phyloP scores from a whole-genome alignment of 768 basidiomycete genomes.

The Tremella yokohamensis region DNA sequence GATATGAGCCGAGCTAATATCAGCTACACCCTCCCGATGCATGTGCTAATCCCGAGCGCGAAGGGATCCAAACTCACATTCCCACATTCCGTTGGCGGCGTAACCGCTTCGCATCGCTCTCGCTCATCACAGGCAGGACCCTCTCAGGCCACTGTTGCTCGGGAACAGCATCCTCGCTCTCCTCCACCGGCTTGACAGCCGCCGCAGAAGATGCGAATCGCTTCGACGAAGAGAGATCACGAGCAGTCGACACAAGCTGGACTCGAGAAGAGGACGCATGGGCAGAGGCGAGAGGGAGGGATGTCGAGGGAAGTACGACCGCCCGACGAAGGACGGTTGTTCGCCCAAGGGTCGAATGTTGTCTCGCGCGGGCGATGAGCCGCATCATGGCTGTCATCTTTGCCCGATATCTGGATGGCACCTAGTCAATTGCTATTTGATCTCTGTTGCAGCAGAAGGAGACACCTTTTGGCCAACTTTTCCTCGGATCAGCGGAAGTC shows the following conservation, averaged over 20 bases:
- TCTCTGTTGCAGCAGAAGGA: no score
- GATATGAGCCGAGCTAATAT: constrained; percentile 45
- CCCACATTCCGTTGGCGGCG: constrained; percentile 88
- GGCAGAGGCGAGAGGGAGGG: not conserved
- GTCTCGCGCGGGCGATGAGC: not conserved
- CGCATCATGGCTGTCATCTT: not conserved
- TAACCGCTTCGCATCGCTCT: constrained; percentile 65
- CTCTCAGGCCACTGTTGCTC: constrained; percentile 46
- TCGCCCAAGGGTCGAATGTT: not conserved
- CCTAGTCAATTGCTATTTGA: no score
- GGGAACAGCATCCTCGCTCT: constrained; percentile 12
- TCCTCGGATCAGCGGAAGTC: no score
- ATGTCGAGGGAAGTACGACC: not conserved
- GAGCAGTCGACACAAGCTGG: not conserved
- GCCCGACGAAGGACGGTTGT: not conserved
- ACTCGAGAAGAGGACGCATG: constrained; percentile 2
- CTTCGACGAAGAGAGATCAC: not conserved
- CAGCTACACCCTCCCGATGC: not conserved
- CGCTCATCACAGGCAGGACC: constrained; percentile 53
- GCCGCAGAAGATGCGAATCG: constrained; percentile 30
- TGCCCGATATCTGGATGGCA: no score
- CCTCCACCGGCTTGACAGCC: constrained; percentile 22
- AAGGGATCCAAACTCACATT: constrained; percentile 54
- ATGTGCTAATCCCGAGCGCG: not conserved
- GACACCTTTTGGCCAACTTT: no score